Evolutionary conservation across 2,329 filamentous ascomycete species (phyloP).

Genomic region (Nigrospora oryzae): DNA sequence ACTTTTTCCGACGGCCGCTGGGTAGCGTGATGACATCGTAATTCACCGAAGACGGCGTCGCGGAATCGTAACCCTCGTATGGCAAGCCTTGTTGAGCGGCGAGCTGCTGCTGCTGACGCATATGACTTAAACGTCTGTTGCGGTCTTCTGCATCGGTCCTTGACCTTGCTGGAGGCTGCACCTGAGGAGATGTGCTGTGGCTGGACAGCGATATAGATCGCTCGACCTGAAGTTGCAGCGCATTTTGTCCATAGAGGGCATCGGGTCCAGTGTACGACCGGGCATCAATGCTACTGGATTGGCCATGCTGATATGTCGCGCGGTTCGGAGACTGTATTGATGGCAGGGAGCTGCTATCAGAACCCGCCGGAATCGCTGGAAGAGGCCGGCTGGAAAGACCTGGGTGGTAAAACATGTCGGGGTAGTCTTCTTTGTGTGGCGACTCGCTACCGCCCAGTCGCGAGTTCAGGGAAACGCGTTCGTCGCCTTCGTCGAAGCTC

Average conservation of each 20-base stretch:
- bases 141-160: slow-evolving; percentile 82
- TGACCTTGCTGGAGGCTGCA: slow-evolving; percentile 78
- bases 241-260: slow-evolving; percentile 35
- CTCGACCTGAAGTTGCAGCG: slow-evolving; percentile 42
- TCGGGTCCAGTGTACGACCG: slow-evolving; percentile 37
- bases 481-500: slow-evolving; percentile 91
- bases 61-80: slow-evolving; percentile 49
- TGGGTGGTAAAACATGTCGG: slow-evolving; percentile 91
- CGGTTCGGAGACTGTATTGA: slow-evolving; percentile 36
- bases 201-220: slow-evolving; percentile 77
- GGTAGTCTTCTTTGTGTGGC: slow-evolving; percentile 63
- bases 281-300: slow-evolving; percentile 40
- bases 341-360: slow-evolving; percentile 49
- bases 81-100: slow-evolving; percentile 40
- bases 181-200: slow-evolving; percentile 70
- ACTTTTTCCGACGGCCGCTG: slow-evolving; percentile 69
- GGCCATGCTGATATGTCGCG: slow-evolving; percentile 38
- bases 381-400: slow-evolving; percentile 60
- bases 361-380: slow-evolving; percentile 53
- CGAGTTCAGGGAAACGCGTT: slow-evolving; percentile 52
- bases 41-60: slow-evolving; percentile 45
- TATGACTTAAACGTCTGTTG: slow-evolving; percentile 35
- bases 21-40: slow-evolving; percentile 83
- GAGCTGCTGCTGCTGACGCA: slow-evolving; percentile 46
- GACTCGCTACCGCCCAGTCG: slow-evolving; percentile 56